Base-by-base conservation (phyloP, 257 asterid genomes). In the Lycium ferocissimum region DNA sequence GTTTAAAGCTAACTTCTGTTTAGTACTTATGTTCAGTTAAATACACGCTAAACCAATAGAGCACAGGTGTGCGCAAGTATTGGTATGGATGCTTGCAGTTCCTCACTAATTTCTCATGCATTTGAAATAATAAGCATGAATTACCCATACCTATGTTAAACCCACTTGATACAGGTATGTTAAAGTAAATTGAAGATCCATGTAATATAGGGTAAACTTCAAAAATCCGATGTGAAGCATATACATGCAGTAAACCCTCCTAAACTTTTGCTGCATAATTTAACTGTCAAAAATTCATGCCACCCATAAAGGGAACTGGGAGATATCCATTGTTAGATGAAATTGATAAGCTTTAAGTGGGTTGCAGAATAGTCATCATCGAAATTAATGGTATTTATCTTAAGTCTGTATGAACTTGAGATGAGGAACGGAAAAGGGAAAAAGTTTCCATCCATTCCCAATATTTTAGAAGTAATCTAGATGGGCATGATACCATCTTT, bases 101-200 rank as follows among this genome's bases (percentile, higher is more conserved):
- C 53, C 81, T 22, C 49, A 3, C 37, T 49, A 49, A 13, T 75
- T 75, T 71, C 47, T 75, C 10, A 0, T 47, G 20, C 47, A 45
- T 20, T 20, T 73, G 7, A 47, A 73, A 47, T 43, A 47, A 73
- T 73, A 47, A 1, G 13, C 61, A 49, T 47, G 81, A 75, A 75
- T 73, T 20, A 75, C 81, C n/a, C 20, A 22, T 75, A 75, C 18
- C 13, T 26, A 75, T 75, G 38, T 20, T 61, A 75, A 18, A 75
- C 8, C 59, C 9, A 43, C 5, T 49, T 75, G 81, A 75, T 49
- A 75, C 14, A 17, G 53, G 26, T 15, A 14, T 75, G 5, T 9
- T 20, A 73, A 75, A 75, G 59, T 75, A 22, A 49, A 49, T 22
- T 11, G 14, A n/a, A 1, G 43, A 22, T 49, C 20, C 59, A 12